phyloP scores from a whole-genome alignment of 2,329 filamentous ascomycete genomes.

The Aschersonia sp. region DNA sequence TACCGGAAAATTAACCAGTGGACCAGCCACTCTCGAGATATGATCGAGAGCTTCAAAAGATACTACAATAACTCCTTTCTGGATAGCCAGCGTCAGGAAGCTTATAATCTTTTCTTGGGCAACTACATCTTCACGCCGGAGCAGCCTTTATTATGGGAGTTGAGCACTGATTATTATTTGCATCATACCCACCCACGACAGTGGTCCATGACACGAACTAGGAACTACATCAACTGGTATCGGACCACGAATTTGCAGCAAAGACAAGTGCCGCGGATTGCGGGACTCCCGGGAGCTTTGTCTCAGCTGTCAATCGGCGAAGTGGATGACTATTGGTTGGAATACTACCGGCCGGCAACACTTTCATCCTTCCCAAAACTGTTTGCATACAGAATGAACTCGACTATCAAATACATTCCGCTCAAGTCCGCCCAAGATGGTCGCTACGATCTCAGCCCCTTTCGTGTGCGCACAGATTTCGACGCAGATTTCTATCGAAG shows the following conservation, averaged over 20 bases:
- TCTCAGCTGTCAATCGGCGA: constrained; percentile 34
- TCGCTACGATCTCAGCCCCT: constrained; percentile 75
- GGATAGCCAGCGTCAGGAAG: constrained; percentile 93
- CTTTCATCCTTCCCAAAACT: constrained; percentile 85
- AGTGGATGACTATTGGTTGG: constrained; percentile 92
- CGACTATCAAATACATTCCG: constrained; percentile 70
- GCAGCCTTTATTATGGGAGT: constrained; percentile 93
- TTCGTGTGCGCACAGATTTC: constrained; percentile 57
- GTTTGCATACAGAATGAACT: constrained; percentile 85
- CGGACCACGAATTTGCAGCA: constrained; percentile 57
- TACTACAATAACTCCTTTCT: constrained; percentile 99
- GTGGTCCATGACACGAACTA: constrained; percentile 46
- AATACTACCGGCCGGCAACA: constrained; percentile 84
- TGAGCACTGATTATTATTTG: constrained; percentile 88
- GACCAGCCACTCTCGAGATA: constrained; percentile 93
- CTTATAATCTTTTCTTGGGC: constrained; percentile 91
- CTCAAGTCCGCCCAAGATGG: constrained; percentile 58
- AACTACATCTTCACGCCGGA: constrained; percentile 84
- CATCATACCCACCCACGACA: constrained; percentile 74
- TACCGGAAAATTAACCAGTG: constrained; percentile 98
- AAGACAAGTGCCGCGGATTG: constrained; percentile 36
- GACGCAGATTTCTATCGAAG: constrained; percentile 48
- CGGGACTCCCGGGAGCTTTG: constrained; percentile 20
- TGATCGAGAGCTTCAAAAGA: constrained; percentile 97
- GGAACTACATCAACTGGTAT: constrained; percentile 83